phyloP scores from a whole-genome alignment of 176 grass and related monocot species.

The Puya raimondii region DNA sequence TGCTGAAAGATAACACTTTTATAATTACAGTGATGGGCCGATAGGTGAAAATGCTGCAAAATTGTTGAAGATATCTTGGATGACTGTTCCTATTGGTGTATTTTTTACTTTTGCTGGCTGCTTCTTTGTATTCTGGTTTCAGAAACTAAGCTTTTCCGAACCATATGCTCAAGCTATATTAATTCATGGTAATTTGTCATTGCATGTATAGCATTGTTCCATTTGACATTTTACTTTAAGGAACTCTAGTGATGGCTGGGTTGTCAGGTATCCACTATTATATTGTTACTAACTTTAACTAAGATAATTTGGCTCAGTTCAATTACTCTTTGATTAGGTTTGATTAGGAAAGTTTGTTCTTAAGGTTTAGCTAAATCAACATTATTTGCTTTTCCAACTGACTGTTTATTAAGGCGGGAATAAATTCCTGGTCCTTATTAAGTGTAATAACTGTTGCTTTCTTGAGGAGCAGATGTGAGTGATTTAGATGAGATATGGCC shows the following conservation, averaged over 20 bases:
- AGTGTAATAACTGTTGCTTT: not conserved
- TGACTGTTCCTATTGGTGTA: slow-evolving; percentile 80
- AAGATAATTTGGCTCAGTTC: no score
- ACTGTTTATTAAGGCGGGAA: not conserved
- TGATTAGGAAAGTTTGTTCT: no score
- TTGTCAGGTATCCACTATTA: not conserved
- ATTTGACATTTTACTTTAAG: not conserved
- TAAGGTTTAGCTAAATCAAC: no score
- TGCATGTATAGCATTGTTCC: not conserved
- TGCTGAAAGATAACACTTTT: slow-evolving; percentile 12
- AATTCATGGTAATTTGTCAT: slow-evolving; percentile 59
- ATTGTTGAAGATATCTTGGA: slow-evolving; percentile 82
- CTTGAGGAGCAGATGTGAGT: not conserved
- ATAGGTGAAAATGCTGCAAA: slow-evolving; percentile 47
- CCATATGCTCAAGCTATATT: slow-evolving; percentile 79
- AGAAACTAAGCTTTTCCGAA: slow-evolving; percentile 68
- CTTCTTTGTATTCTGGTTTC: slow-evolving; percentile 60
- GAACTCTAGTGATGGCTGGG: not conserved
- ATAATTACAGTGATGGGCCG: slow-evolving; percentile 52
- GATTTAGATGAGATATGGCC: not conserved
- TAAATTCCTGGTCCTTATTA: not conserved
- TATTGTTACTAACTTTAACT: no score
- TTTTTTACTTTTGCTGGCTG: slow-evolving; percentile 60
- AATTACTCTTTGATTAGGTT: no score
- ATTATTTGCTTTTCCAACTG: not conserved